These are phyloP conservation scores for Pachyrhizus erosus DNA, from an alignment of 306 rosid species.

Conservation along the genomic window DNA sequence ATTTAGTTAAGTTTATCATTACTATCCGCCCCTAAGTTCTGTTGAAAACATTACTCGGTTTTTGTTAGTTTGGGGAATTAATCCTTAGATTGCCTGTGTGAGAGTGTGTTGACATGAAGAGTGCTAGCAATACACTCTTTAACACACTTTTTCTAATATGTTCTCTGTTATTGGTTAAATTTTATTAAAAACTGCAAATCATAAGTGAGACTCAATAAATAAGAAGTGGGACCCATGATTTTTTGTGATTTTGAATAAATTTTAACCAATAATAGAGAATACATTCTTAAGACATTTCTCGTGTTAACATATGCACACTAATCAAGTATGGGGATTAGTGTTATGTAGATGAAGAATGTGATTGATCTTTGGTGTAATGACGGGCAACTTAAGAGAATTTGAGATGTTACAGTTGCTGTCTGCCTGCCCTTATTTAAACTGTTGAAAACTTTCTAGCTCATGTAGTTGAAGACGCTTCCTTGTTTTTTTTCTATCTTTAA, in stretches of 20 bases:
- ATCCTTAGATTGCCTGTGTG: not conserved
- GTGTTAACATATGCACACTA: not conserved
- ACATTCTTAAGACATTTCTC: not conserved
- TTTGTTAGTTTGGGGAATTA: conserved; percentile 10
- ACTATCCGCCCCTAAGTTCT: not conserved
- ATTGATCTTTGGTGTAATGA: not conserved
- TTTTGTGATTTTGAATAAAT: not conserved
- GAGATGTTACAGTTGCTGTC: not conserved
- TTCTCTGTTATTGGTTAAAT: not conserved
- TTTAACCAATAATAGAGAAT: not conserved
- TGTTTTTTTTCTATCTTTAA: not conserved
- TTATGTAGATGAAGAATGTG: conserved; percentile 27
- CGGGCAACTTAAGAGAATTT: conserved; percentile 8
- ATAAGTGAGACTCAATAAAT: not conserved
- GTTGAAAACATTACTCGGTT: conserved; percentile 11
- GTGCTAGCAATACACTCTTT: not conserved
- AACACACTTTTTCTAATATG: not conserved
- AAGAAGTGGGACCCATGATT: not conserved
- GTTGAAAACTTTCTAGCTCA: not conserved
- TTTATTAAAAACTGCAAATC: not conserved
- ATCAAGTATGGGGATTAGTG: not conserved
- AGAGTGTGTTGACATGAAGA: not conserved
- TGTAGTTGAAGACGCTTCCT: not conserved
- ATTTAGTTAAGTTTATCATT: conserved; percentile 16
- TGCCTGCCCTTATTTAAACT: not conserved